phyloP scores from a whole-genome alignment of 371 early-diverging fungal genomes.

The Zychaea mexicana region DNA sequence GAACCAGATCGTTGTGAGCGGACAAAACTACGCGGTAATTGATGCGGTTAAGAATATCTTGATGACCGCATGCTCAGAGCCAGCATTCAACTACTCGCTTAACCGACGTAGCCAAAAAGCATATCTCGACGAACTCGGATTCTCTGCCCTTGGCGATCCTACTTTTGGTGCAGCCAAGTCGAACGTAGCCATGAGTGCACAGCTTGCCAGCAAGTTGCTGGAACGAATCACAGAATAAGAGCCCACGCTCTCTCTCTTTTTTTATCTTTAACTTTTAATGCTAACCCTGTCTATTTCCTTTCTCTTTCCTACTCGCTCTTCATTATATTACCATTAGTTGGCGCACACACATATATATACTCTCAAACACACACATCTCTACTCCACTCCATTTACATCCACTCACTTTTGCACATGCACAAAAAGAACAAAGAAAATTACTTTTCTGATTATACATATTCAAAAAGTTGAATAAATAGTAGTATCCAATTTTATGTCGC shows the following conservation, averaged over 20 bases:
- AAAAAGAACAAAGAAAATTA: no score
- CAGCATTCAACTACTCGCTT: conserved; percentile 39
- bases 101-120: conserved; percentile 52
- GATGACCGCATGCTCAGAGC: conserved; percentile 72
- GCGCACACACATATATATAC: no score
- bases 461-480: no score
- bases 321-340: no score
- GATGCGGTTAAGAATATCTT: conserved; percentile 78
- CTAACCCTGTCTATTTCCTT: not conserved
- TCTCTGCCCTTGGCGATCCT: conserved; percentile 41
- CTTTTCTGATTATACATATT: no score
- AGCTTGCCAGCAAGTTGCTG: conserved; percentile 59
- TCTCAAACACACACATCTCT: no score
- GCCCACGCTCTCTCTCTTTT: not conserved
- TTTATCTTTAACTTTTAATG: not conserved
- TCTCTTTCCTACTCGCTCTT: not conserved
- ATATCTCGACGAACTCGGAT: conserved; percentile 62
- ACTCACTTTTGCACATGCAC: no score
- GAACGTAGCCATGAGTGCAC: conserved; percentile 48
- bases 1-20: conserved; percentile 72
- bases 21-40: conserved; percentile 70
- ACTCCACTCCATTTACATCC: no score
- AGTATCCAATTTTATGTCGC: no score
- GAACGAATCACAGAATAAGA: conserved; percentile 55
- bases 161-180: conserved; percentile 49